Base-by-base conservation (phyloP, 2,329 filamentous ascomycete genomes). In the Phyllosticta citriasiana region DNA sequence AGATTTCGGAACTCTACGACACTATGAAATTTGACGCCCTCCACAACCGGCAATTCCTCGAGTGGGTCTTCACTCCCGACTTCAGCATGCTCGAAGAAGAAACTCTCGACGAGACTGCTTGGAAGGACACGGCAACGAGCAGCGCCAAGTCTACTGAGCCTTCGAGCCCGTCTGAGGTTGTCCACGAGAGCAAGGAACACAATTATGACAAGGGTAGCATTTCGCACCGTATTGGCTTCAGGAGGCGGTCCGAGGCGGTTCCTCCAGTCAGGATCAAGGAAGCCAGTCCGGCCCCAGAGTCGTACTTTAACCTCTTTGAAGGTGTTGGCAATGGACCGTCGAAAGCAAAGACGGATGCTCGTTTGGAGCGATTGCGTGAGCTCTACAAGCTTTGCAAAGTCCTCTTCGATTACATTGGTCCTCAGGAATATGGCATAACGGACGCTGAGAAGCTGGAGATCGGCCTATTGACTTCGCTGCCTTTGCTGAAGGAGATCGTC, bases 21-120 rank as follows among this genome's bases (percentile, higher is more conserved):
- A 97, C 93, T 22, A 97, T 99, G 94, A 99, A 99, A 74, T 99
- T 97, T 66, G 94, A 99, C 73, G 94, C 94, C 1, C 80, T 99
- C 14, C 95, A 99, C 75, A 99, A 99, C 71, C 86, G 94, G 2
- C 90, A 91, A 64, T 99, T 99, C 69, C 79, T 99, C 3, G 94
- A 99, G 73, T 97, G 94, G 90, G 88, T 97, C 0, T 99, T 99
- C 68, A 96, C 91, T 16, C 94, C 94, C 1, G 87, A 89, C 35
- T 86, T 85, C 68, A 82, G 80, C 62, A 89, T 96, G 76, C 78
- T 93, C 10, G 88, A 88, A 59, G 88, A 93, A 58, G 71, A 76
- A 6, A 65, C 70, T 1, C 30, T 73, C 6, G 60, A 57, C 8
- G 86, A 88, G 65, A 73, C 24, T 8, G 68, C 68, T 51, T 72